Base-by-base conservation (phyloP, 2,329 filamentous ascomycete species). In the Fusarium begoniae region DNA sequence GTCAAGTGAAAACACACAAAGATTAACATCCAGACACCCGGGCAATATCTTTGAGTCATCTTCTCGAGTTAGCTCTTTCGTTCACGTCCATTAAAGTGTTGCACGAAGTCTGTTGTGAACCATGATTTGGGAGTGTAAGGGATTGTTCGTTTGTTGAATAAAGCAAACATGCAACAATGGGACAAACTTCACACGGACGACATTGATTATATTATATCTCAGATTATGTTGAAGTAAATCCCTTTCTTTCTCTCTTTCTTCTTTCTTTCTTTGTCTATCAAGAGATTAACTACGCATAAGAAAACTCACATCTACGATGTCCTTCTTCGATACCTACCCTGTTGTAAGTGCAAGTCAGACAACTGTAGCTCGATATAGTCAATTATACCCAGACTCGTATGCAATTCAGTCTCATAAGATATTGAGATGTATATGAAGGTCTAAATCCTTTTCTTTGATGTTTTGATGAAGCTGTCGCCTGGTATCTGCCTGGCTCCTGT, bases 11-110 rank as follows among this genome's bases (percentile, higher is more conserved):
- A 38, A 17, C n/a, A 38, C 35, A 18, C 24, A 28, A 22, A 8
- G 14, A 6, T 20, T 28, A 13, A 10, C 4, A 38, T 17, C 3
- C 14, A 26, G 3, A 22, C 5, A 8, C 51, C 32, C 14, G 8
- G 7, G 2, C 14, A 13, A 0, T 6, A 0, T 13, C 4, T 38
- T 37, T 24, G 18, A 37, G 30, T 22, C 48, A 14, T 26, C 8
- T 24, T 14, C 6, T 20, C 11, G 10, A 35, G 9, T 20, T 11
- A 12, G 24, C n/a, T 35, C 12, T 22, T 28, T 54, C 8, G 2
- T 22, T 54, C 18, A 17, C n/a, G 3, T 5, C 13, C 50, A 6
- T 26, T 37, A 9, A 37, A 37, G 8, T 22, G n/a, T 26, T 12
- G 13, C n/a, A 37, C 32, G 18, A 53, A 37, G 18, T 24, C 3